Base-by-base conservation (phyloP, 2,329 filamentous ascomycete species). In the Mycosphaerella sp. region DNA sequence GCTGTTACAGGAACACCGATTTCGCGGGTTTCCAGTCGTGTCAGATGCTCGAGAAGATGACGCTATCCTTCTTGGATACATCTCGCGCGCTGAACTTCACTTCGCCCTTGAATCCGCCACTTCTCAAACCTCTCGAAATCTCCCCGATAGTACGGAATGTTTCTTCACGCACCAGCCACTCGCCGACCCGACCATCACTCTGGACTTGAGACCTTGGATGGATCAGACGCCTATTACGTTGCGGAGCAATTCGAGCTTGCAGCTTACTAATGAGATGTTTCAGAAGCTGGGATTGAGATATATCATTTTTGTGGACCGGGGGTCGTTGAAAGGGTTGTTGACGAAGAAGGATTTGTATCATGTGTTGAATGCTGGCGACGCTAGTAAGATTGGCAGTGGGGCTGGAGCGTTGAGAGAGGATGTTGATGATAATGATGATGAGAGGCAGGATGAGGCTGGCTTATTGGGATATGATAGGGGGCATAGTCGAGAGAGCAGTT, bases 311-410 rank as follows among this genome's bases (percentile, higher is more conserved):
- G 83, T 82, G 39, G 88, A 96, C 61, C 81, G 85, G 46, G 93
- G 93, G 17, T 81, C 82, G 47, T 73, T 98, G 39, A 84, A 89
- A 69, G 93, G 93, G 0, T 71, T 98, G 45, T 74, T 97, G 62
- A 98, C 93, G 17, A 97, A 97, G 76, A 98, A 98, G 75, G 93
- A 98, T 72, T 85, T 95, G 34, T 97, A 91, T 88, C 91, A 89
- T 70, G 84, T 97, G 39, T 77, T 97, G 44, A 89, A 95, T 67
- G 88, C 86, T 41, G 83, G 82, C 81, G 62, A 51, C 56, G 57
- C 42, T 50, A 61, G 51, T 36, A 48, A 53, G 45, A 69, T 65
- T 17, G 66, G 59, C 6, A 63, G 59, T 41, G 69, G 64, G 8
- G 60, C 64, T 41, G 69, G 70, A 1, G 68, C 65, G 3, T 47